These are phyloP conservation scores for Sphagnum magellanicum DNA, from an alignment of 228 moss, liverwort and hornwort species.

Conservation along the genomic window DNA sequence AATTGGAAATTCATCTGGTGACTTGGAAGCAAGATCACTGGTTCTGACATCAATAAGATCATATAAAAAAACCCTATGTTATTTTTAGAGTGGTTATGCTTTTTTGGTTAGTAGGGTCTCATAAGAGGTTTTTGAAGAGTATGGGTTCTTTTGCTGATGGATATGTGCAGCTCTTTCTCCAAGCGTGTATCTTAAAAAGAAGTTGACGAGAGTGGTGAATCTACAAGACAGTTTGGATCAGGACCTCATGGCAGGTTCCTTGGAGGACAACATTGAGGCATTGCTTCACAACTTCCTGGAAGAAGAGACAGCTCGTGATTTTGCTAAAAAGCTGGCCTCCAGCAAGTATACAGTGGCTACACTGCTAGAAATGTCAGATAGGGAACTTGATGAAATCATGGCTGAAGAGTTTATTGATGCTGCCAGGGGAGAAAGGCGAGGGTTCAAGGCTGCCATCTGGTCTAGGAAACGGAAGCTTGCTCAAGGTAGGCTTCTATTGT, in stretches of 20 bases:
- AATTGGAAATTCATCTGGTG: too few species aligned
- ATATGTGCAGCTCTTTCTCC: conserved; percentile 40
- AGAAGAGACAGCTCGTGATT: conserved; percentile 52
- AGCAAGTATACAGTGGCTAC: conserved; percentile 66
- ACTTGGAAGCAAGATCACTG: too few species aligned
- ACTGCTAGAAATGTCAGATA: conserved; percentile 56
- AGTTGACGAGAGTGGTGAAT: conserved; percentile 47
- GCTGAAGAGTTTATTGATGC: conserved; percentile 61
- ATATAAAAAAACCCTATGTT: too few species aligned
- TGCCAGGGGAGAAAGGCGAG: conserved; percentile 54
- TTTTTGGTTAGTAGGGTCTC: too few species aligned
- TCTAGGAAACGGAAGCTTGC: conserved; percentile 57
- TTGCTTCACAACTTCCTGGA: conserved; percentile 53
- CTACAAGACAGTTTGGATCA: conserved; percentile 42
- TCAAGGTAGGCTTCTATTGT: conserved; percentile 19
- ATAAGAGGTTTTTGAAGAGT: too few species aligned
- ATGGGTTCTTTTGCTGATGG: not conserved
- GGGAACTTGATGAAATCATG: conserved; percentile 62
- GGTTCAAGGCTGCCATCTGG: conserved; percentile 62
- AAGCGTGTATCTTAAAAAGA: conserved; percentile 47
- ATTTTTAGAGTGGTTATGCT: too few species aligned
- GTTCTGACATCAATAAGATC: too few species aligned
- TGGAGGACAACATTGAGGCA: conserved; percentile 57
- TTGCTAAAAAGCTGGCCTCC: conserved; percentile 51
- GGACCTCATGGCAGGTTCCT: conserved; percentile 46